phyloP scores from a whole-genome alignment of 345 rosid species.

The Rhodamnia rubescens region DNA sequence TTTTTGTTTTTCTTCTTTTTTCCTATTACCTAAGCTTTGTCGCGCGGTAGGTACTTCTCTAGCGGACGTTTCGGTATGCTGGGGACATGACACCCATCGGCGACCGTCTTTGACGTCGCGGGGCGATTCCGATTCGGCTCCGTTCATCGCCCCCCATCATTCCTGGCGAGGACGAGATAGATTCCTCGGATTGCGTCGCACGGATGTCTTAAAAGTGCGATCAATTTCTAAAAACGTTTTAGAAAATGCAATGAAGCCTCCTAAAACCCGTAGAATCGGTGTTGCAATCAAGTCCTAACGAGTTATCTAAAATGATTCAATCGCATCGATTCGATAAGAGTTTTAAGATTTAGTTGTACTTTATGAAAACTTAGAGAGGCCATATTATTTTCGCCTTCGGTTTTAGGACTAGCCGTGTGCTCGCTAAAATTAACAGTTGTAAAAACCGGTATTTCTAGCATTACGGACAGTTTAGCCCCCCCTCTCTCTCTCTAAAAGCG shows the following conservation, averaged over 20 bases:
- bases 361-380: accelerated
- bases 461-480: not conserved
- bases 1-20: too few relatives aligned
- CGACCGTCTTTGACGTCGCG: not conserved
- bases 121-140: not conserved
- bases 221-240: not conserved
- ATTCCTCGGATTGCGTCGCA: not conserved
- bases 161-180: not conserved
- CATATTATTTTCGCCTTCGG: accelerated
- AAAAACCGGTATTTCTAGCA: too few relatives aligned
- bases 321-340: accelerated
- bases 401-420: not conserved
- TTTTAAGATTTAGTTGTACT: too few relatives aligned
- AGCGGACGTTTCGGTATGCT: not conserved
- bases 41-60: not conserved
- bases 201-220: too few relatives aligned
- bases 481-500: not conserved
- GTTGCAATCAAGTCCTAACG: accelerated
- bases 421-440: too few relatives aligned
- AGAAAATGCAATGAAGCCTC: too few relatives aligned
- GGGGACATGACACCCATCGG: not conserved
- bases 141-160: not conserved
- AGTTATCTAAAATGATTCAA: accelerated
- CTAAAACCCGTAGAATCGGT: accelerated
- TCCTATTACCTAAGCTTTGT: not conserved